These are phyloP conservation scores for Xylaria bambusicola DNA, from an alignment of 495 filamentous ascomycete species.

Conservation along the genomic window DNA sequence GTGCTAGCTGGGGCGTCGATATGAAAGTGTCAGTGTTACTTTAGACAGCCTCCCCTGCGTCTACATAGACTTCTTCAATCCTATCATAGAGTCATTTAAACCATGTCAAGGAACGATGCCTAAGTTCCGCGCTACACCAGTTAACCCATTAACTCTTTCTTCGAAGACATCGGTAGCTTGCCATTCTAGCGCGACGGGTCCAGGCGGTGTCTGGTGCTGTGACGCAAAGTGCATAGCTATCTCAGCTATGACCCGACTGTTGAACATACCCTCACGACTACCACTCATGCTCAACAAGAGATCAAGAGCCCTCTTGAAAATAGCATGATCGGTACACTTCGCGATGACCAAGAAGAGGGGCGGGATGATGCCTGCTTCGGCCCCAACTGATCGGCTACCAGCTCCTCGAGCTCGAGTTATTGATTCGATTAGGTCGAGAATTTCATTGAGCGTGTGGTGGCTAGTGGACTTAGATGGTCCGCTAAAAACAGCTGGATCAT, in stretches of 20 bases:
- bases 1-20: too few species aligned
- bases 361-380: conserved; percentile 5
- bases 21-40: too few species aligned
- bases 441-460: not conserved
- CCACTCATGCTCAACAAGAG: conserved; percentile 7
- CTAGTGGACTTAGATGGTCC: not conserved
- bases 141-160: not conserved
- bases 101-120: not conserved
- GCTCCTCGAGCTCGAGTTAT: not conserved
- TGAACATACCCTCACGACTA: conserved; percentile 14
- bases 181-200: not conserved
- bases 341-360: conserved; percentile 10
- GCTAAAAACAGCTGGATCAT: not conserved
- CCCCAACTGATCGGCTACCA: not conserved
- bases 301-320: not conserved
- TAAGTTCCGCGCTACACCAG: conserved; percentile 3
- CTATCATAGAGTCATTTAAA: not conserved
- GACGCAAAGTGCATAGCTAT: not conserved
- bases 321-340: conserved; percentile 9
- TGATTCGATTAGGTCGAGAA: conserved; percentile 7
- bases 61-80: not conserved
- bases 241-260: not conserved
- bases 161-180: not conserved
- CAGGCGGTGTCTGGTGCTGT: not conserved
- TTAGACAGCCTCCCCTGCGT: too few species aligned